Conservation (phyloP, 495 filamentous ascomycete species). For the Apiosordaria backusii region DNA sequence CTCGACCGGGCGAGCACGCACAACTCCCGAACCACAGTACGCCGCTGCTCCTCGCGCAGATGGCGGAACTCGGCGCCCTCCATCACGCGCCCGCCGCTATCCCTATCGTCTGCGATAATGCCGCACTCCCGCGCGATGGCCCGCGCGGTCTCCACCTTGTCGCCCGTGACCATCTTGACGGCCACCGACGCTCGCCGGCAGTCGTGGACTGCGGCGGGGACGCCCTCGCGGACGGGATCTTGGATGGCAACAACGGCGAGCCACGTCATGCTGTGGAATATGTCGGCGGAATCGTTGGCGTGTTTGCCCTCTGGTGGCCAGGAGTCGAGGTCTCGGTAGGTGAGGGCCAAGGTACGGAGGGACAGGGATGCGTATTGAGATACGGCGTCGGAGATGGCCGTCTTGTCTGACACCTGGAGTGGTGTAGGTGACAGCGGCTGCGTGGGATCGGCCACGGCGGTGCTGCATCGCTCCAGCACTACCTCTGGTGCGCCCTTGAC, state of each 20-base stretch:
- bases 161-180: constrained; percentile 83
- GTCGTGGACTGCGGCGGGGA: constrained; percentile 64
- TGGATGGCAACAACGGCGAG: constrained; percentile 75
- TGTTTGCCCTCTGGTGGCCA: constrained; percentile 85
- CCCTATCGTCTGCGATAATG: constrained; percentile 38
- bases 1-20: constrained; percentile 76
- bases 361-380: constrained; percentile 70
- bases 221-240: constrained; percentile 75
- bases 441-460: constrained; percentile 62
- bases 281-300: constrained; percentile 59
- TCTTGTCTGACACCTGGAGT: neutral
- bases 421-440: constrained; percentile 42
- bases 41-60: constrained; percentile 61
- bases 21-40: constrained; percentile 59
- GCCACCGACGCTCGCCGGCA: constrained; percentile 69
- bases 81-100: constrained; percentile 48
- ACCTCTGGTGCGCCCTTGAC: constrained; percentile 84
- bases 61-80: constrained; percentile 75
- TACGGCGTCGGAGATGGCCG: constrained; percentile 57
- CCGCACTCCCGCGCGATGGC: constrained; percentile 77
- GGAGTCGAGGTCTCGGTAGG: constrained; percentile 77
- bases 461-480: constrained; percentile 61
- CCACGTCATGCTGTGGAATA: constrained; percentile 63
- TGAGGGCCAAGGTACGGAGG: constrained; percentile 73
- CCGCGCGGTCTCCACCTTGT: constrained; percentile 72